Conservation (phyloP, 202 grass and related monocot species). For the Schoenoplectus tabernaemontani region DNA sequence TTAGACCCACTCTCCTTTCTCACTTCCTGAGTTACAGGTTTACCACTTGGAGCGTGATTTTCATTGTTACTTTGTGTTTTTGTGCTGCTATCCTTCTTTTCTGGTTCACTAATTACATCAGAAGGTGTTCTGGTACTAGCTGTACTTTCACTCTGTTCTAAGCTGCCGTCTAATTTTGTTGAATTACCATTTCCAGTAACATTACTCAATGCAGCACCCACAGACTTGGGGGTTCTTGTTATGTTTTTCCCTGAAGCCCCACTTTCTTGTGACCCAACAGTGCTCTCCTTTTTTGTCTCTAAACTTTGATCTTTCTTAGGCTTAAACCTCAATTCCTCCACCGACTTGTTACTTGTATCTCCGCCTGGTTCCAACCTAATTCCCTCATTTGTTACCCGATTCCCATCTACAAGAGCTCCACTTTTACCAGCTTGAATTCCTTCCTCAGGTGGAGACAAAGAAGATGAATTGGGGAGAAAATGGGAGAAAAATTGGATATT, state of each 20-base stretch:
- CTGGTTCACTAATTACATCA: constrained; percentile 3
- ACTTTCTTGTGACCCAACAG: constrained; percentile 8
- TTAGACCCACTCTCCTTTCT: neutral
- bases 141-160: constrained; percentile 5
- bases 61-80: neutral
- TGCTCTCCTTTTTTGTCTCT: constrained; percentile 1
- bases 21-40: neutral
- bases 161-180: constrained; percentile 6
- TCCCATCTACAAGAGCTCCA: constrained; percentile 15
- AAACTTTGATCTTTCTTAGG: constrained; percentile 8
- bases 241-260: constrained; percentile 25
- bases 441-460: constrained; percentile 24
- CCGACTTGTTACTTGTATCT: constrained; percentile 23
- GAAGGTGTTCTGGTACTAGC: constrained; percentile 1
- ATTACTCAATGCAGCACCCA: too few species aligned
- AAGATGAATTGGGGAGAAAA: constrained; percentile 48
- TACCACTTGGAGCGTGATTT: constrained; percentile 9
- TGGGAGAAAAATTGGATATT: constrained; percentile 60
- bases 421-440: constrained; percentile 8
- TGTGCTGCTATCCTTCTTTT: constrained; percentile 8
- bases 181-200: constrained; percentile 30
- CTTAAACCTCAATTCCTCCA: constrained; percentile 4
- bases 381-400: constrained; percentile 19
- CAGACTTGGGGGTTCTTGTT: neutral
- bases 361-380: constrained; percentile 16